phyloP scores from a whole-genome alignment of 768 basidiomycete genomes.

The Amanita rubescens region DNA sequence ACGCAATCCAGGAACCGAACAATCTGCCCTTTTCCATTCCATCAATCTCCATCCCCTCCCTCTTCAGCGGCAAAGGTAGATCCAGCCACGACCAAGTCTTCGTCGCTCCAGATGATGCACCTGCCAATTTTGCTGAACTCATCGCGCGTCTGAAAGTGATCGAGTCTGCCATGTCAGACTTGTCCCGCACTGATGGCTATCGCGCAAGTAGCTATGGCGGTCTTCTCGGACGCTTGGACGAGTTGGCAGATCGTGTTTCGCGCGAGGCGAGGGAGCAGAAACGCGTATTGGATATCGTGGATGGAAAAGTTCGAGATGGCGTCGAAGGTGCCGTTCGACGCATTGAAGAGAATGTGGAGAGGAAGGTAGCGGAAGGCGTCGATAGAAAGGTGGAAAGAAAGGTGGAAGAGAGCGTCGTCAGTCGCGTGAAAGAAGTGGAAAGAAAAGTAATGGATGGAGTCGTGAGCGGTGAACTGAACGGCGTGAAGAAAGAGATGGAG shows the following conservation, averaged over 20 bases:
- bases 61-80: constrained; percentile 8
- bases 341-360: constrained; percentile 4
- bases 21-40: constrained; percentile 26
- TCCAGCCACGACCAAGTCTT: constrained; percentile 28
- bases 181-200: constrained; percentile 53
- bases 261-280: constrained; percentile 19
- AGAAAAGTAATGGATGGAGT: constrained; percentile 39
- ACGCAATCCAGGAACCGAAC: constrained; percentile 30
- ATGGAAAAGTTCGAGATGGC: constrained; percentile 3
- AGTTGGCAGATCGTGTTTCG: constrained; percentile 45
- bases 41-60: constrained; percentile 15
- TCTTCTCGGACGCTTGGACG: constrained; percentile 44
- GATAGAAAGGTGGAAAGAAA: not conserved
- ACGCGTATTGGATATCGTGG: not conserved
- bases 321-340: constrained; percentile 27
- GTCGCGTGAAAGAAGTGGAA: constrained; percentile 38
- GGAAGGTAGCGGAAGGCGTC: constrained; percentile 11
- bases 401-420: not conserved
- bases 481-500: constrained; percentile 51
- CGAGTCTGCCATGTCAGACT: constrained; percentile 53
- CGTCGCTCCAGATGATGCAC: constrained; percentile 48
- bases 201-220: constrained; percentile 45
- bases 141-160: constrained; percentile 53
- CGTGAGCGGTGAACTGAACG: constrained; percentile 37
- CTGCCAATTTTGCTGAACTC: constrained; percentile 60